A percentile compares a stretch with the other conserved stretches of the same genome.
Evolutionary conservation across 2,329 filamentous ascomycete species (phyloP).

Genomic region (Chaetomium olivaceum): DNA sequence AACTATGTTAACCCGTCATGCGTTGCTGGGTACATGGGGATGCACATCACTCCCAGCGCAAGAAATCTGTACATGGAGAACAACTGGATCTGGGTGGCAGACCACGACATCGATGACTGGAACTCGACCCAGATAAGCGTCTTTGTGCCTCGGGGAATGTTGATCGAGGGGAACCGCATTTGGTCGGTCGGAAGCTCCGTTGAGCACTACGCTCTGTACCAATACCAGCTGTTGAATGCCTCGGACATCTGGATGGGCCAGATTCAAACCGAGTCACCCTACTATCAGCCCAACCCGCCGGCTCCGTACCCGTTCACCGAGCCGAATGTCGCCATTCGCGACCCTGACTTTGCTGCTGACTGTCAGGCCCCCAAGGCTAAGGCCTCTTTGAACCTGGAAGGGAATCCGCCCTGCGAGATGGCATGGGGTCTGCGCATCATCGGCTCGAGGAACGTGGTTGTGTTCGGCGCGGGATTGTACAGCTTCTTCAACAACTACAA

Average conservation of each 20-base stretch:
- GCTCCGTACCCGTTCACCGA: constrained; percentile 58
- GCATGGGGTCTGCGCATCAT: constrained; percentile 67
- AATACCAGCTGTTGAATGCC: constrained; percentile 65
- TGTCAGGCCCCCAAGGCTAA: constrained; percentile 37
- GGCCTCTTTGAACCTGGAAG: constrained; percentile 16
- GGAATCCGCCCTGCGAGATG: constrained; percentile 49
- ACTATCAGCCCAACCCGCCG: constrained; percentile 66
- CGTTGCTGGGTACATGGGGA: constrained; percentile 42
- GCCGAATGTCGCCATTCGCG: constrained; percentile 42
- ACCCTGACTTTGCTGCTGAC: constrained; percentile 53
- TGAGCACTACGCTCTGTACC: constrained; percentile 68
- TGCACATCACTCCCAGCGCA: constrained; percentile 45
- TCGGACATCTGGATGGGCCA: constrained; percentile 63
- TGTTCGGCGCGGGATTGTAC: constrained; percentile 66
- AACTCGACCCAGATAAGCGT: constrained; percentile 49
- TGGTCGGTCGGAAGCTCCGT: constrained; percentile 67
- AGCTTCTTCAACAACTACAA: constrained; percentile 68
- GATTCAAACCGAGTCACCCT: constrained; percentile 70
- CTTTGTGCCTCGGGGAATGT: constrained; percentile 51
- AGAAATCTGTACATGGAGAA: constrained; percentile 50
- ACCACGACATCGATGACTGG: constrained; percentile 53
- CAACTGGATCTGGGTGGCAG: constrained; percentile 52
- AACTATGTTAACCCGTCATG: constrained; percentile 38
- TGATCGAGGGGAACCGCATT: constrained; percentile 49
- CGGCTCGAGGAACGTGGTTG: constrained; percentile 53